These are phyloP conservation scores for Vitis hybrid DNA, from an alignment of 177 flowering plant species.

Conservation along the genomic window DNA sequence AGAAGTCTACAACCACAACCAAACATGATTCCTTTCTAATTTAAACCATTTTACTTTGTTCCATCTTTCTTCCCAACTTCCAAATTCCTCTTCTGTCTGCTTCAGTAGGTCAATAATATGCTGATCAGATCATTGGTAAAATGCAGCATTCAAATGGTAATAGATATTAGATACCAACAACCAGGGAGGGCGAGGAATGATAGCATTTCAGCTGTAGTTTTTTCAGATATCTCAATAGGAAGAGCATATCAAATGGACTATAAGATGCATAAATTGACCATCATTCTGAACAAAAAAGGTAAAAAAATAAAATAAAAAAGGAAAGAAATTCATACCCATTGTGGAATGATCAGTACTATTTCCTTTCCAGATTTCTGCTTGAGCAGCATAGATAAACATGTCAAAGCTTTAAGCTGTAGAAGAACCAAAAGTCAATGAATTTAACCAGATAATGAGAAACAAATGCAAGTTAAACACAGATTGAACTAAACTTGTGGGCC, in stretches of 20 bases:
- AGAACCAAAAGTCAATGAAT: slow-evolving; percentile 8
- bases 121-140: neutral
- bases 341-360: slow-evolving; percentile 64
- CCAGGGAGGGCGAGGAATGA: neutral
- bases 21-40: no score
- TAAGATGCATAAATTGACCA: neutral
- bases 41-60: no score
- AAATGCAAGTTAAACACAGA: neutral
- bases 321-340: slow-evolving; percentile 66
- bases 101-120: neutral
- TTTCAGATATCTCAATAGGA: neutral
- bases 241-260: neutral
- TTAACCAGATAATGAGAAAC: neutral
- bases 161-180: neutral
- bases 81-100: neutral
- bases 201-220: no score
- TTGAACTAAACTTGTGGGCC: no score
- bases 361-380: slow-evolving; percentile 72
- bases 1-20: no score
- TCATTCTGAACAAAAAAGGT: neutral
- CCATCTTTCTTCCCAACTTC: neutral
- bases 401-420: slow-evolving; percentile 85
- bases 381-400: slow-evolving; percentile 59
- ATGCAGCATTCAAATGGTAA: neutral
- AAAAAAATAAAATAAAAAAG: neutral